Evolutionary conservation across 345 rosid species (phyloP).

Genomic region (Euphorbia lathyris): DNA sequence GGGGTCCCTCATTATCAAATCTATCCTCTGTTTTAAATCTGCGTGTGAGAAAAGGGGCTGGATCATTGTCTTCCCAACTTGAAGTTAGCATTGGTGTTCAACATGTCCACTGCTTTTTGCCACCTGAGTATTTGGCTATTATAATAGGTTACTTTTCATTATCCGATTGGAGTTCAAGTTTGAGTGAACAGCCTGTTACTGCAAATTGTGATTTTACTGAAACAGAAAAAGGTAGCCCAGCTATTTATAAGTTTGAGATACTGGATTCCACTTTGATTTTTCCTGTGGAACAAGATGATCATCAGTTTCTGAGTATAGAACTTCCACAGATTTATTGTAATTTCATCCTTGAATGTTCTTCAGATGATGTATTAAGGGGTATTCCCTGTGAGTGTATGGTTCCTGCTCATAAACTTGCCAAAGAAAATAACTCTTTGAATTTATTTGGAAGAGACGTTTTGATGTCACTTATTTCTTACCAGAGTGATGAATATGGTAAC

Average conservation of each 20-base stretch:
- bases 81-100: constrained; percentile 85
- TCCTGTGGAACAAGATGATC: constrained; percentile 48
- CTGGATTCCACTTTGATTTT: constrained; percentile 62
- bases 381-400: constrained; percentile 55
- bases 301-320: constrained; percentile 52
- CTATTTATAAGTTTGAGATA: constrained; percentile 66
- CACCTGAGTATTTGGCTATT: constrained; percentile 69
- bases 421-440: constrained; percentile 46
- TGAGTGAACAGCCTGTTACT: constrained; percentile 33
- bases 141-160: constrained; percentile 79
- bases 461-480: constrained; percentile 40
- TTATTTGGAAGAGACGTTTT: constrained; percentile 65
- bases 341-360: constrained; percentile 37
- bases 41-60: constrained; percentile 53
- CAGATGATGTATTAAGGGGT: constrained; percentile 38
- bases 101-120: constrained; percentile 72
- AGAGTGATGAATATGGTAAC: constrained; percentile 38
- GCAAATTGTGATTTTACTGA: constrained; percentile 24
- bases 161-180: constrained; percentile 65
- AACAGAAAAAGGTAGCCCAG: constrained; percentile 21
- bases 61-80: constrained; percentile 45
- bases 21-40: constrained; percentile 63
- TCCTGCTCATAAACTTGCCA: constrained; percentile 44
- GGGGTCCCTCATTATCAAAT: constrained; percentile 59
- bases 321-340: constrained; percentile 54